Base-by-base conservation (phyloP, 352 stramenopile species). In the Phytophthora vignae region DNA sequence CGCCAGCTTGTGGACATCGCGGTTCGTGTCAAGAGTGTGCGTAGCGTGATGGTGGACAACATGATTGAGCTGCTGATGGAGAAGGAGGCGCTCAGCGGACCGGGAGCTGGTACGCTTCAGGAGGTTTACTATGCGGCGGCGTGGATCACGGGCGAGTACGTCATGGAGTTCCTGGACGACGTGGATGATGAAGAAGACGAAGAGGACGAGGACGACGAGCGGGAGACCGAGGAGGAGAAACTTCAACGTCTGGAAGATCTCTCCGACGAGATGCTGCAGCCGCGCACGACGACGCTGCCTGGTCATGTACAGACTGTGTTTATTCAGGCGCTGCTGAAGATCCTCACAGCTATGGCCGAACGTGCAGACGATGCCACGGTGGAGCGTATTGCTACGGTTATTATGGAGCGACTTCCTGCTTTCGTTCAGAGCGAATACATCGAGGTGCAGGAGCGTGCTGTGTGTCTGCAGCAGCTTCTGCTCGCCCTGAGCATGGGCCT, bases 101-200 rank as follows among this genome's bases (percentile, higher is more conserved):
- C 88, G 6, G 85, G 88, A 27, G 83, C 86, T 22, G 74, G 90
- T 25, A 97, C 96, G 17, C 86, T 99, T 42, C 90, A 91, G 25
- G 90, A 99, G 69, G 95, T 99, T 33, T 91, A 98, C 50, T 97
- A 93, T 63, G 97, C 97, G 3, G 94, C 97, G 11, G 97, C 97
- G 22, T 99, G 96, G 96, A 99, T 99, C 79, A 94, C 98, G 0
- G 98, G 98, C 50, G 98, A 99, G 82, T 99, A 99, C 42, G 83
- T 97, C 22, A 88, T 95, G 60, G 88, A 98, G 68, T 96, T 93
- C 68, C 70, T 95, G 22, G 91, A 98, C 60, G 89, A 96, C 65
- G 75, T 95, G 22, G 76, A 90, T 15, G 81, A 95, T 6, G 81
- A 95, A 7, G 87, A 94, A 14, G 87, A 93, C 1, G 91, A 97